Evolutionary conservation across 225 moss, liverwort and hornwort genomes (phyloP).

Genomic region (Sphagnum contortum): DNA sequence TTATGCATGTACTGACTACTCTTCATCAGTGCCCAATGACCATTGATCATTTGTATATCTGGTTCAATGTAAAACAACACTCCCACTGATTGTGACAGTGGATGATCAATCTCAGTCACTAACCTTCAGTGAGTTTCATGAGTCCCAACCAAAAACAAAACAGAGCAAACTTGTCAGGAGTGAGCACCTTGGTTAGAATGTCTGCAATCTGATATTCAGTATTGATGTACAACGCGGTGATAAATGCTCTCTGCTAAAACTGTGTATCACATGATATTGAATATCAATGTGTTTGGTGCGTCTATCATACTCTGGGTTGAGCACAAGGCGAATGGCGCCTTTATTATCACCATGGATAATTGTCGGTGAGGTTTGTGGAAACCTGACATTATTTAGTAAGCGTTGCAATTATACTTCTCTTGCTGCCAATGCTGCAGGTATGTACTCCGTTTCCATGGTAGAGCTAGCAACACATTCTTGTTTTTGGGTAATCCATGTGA

Average conservation of each 20-base stretch:
- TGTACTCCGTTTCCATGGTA: not conserved
- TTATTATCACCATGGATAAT: not conserved
- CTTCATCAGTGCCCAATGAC: no score
- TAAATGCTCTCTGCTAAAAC: not conserved
- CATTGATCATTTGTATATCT: no score
- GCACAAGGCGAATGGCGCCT: not conserved
- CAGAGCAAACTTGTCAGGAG: no score
- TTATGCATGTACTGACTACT: no score
- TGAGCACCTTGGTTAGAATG: conserved; percentile 1
- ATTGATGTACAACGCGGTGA: not conserved
- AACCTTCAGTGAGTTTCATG: no score
- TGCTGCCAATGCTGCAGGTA: not conserved
- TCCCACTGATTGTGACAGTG: no score
- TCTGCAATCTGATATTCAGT: not conserved
- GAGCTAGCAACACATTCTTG: not conserved
- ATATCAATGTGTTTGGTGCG: conserved; percentile 3
- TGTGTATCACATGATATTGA: not conserved
- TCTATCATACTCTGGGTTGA: not conserved
- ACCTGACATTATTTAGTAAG: not conserved
- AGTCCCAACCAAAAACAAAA: no score
- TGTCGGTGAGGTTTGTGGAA: not conserved
- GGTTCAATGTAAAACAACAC: no score
- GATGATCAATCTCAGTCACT: no score
- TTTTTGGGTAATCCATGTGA: not conserved
- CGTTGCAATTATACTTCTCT: not conserved